These are phyloP conservation scores for Carallia brachiata DNA, from an alignment of 345 rosid genomes.

Conservation along the genomic window DNA sequence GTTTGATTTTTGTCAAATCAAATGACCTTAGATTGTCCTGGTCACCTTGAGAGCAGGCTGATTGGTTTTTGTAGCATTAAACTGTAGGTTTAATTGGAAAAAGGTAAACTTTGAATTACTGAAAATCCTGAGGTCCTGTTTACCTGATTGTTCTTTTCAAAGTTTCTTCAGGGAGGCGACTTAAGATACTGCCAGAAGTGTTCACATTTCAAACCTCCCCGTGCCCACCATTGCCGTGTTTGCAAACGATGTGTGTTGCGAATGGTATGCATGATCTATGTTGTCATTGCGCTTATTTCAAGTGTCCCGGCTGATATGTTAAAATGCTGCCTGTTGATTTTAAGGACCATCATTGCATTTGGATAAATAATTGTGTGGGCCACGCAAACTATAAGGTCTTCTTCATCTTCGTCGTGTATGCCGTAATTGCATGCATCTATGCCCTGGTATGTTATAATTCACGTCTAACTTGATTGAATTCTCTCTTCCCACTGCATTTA, in stretches of 20 bases:
- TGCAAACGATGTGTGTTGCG: conserved; percentile 87
- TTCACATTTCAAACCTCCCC: conserved; percentile 79
- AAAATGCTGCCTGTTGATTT: conserved; percentile 44
- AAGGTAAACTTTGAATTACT: too few species aligned
- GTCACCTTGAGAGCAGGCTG: too few species aligned
- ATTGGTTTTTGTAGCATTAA: too few species aligned
- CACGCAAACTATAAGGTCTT: conserved; percentile 89
- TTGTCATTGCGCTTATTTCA: conserved; percentile 17
- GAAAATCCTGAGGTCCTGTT: neutral
- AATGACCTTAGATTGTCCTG: too few species aligned
- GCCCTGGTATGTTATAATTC: conserved; percentile 57
- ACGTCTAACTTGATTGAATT: neutral
- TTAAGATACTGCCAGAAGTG: conserved; percentile 93
- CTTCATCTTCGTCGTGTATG: conserved; percentile 75
- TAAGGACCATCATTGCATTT: conserved; percentile 94
- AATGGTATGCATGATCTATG: conserved; percentile 58
- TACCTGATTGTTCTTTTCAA: conserved; percentile 13
- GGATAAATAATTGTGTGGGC: conserved; percentile 96
- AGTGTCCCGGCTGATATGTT: conserved; percentile 29
- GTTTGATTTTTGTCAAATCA: too few species aligned
- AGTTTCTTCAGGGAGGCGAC: conserved; percentile 77
- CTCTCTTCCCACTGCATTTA: neutral
- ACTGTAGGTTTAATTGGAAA: too few species aligned
- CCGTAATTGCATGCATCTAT: conserved; percentile 67
- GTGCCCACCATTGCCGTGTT: conserved; percentile 94